A percentile compares a stretch with the other conserved stretches of the same genome.
These are phyloP conservation scores for Epicoccum sorghinum DNA, from an alignment of 2,329 filamentous ascomycete species.

Conservation along the genomic window DNA sequence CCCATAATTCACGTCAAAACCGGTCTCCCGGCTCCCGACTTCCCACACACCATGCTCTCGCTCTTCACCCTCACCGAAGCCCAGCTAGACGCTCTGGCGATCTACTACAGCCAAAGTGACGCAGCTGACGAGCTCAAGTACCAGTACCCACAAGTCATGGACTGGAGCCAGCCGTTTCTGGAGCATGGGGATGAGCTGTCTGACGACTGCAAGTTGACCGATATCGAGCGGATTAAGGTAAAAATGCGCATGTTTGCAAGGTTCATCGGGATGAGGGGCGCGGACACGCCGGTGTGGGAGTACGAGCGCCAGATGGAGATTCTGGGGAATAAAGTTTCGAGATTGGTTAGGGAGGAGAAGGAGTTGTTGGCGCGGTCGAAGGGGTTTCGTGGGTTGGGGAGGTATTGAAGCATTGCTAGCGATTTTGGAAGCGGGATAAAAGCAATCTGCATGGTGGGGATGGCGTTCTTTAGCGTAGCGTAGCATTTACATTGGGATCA, in stretches of 20 bases:
- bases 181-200: slow-evolving; percentile 24
- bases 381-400: slow-evolving; percentile 13
- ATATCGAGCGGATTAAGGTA: slow-evolving; percentile 50
- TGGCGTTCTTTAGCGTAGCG: too few species aligned
- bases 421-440: too few species aligned
- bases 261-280: slow-evolving; percentile 74
- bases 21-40: slow-evolving; percentile 67
- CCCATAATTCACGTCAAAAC: slow-evolving; percentile 67
- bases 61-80: slow-evolving; percentile 76
- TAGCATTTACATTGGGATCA: too few species aligned
- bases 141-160: slow-evolving; percentile 72
- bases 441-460: too few species aligned
- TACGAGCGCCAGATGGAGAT: slow-evolving; percentile 50
- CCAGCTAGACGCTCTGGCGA: slow-evolving; percentile 72
- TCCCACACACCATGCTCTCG: slow-evolving; percentile 69
- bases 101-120: slow-evolving; percentile 74
- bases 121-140: slow-evolving; percentile 50
- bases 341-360: slow-evolving; percentile 25
- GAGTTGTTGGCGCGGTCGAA: slow-evolving; percentile 14
- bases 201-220: slow-evolving; percentile 36
- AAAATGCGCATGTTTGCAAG: slow-evolving; percentile 75
- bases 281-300: slow-evolving; percentile 60
- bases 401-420: background rate
- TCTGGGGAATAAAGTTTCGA: slow-evolving; percentile 34
- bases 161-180: slow-evolving; percentile 60